These are phyloP conservation scores for Leccinum griseonigrum DNA, from an alignment of 1,284 basidiomycete genomes.

Conservation along the genomic window DNA sequence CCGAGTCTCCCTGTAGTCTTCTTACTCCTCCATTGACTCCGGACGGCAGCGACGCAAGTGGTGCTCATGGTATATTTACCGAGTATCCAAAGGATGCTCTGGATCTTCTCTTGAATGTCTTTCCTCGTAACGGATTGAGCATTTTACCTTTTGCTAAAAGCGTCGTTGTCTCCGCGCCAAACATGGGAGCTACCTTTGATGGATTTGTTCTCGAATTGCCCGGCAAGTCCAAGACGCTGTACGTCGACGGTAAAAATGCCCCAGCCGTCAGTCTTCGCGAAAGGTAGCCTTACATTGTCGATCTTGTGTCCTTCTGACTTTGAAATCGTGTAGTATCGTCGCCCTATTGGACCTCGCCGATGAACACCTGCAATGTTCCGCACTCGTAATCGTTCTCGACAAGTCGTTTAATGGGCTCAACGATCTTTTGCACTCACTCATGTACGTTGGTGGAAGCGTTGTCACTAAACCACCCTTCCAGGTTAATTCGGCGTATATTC, in stretches of 20 bases:
- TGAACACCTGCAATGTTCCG: constrained; percentile 70
- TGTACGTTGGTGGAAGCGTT: constrained; percentile 79
- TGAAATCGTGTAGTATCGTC: constrained; percentile 55
- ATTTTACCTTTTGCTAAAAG: constrained; percentile 69
- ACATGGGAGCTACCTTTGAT: constrained; percentile 65
- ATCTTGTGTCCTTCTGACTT: constrained; percentile 1
- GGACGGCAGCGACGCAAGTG: constrained; percentile 33
- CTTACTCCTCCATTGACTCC: constrained; percentile 40
- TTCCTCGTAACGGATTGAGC: constrained; percentile 64
- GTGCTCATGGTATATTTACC: constrained; percentile 33
- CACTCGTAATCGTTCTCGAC: constrained; percentile 74
- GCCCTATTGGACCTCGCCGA: constrained; percentile 80
- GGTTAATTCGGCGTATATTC: constrained; percentile 66
- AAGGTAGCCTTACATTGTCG: constrained; percentile 46
- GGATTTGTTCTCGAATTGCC: constrained; percentile 76
- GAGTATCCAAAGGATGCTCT: constrained; percentile 59
- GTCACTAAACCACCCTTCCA: constrained; percentile 74
- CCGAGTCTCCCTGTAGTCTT: constrained; percentile 30
- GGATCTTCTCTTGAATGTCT: constrained; percentile 72
- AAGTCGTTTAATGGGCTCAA: constrained; percentile 55
- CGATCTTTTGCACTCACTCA: constrained; percentile 71
- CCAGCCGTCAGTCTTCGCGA: constrained; percentile 73
- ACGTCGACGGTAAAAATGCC: constrained; percentile 79
- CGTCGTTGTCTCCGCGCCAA: constrained; percentile 67
- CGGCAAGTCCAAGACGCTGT: constrained; percentile 66